Evolutionary conservation across 78 protist genomes (phyloP).

Genomic region (Capsaspora owczarzaki): DNA sequence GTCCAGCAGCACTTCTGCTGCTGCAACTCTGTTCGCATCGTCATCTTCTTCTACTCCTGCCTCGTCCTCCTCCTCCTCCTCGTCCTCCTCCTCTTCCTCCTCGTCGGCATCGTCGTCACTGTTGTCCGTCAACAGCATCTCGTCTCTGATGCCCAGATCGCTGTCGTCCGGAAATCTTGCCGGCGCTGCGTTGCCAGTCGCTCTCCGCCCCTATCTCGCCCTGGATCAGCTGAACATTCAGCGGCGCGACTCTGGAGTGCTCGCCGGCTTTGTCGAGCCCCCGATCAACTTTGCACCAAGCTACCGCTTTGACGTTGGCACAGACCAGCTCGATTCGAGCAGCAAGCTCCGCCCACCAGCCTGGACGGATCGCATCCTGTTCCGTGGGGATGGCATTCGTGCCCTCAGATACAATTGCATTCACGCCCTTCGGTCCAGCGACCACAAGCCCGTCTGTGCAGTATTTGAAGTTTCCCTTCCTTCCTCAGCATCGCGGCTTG

Average conservation of each 20-base stretch:
- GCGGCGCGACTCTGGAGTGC: conserved; percentile 16
- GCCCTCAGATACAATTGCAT: not conserved
- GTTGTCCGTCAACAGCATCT: too few relatives aligned
- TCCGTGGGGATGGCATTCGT: not conserved
- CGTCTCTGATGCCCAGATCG: too few relatives aligned
- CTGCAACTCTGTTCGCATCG: too few relatives aligned
- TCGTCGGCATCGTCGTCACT: too few relatives aligned
- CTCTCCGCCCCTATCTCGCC: too few relatives aligned
- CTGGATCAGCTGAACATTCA: not conserved
- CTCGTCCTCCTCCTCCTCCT: too few relatives aligned
- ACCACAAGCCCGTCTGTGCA: conserved; percentile 61
- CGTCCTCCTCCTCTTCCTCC: too few relatives aligned
- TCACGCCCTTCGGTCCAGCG: conserved; percentile 40
- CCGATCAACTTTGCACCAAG: conserved; percentile 71
- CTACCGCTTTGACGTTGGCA: conserved; percentile 68
- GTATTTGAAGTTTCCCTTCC: not conserved
- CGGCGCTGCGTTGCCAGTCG: too few relatives aligned
- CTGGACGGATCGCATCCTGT: conserved; percentile 39
- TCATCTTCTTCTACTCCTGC: too few relatives aligned
- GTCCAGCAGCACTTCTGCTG: too few relatives aligned
- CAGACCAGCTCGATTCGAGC: conserved; percentile 9
- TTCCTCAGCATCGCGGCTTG: not conserved
- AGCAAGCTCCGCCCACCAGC: conserved; percentile 35
- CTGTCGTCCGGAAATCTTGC: too few relatives aligned
- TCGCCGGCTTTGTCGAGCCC: conserved; percentile 62